These are phyloP conservation scores for Fusarium floridanum DNA, from an alignment of 2,329 filamentous ascomycete genomes.

Conservation along the genomic window DNA sequence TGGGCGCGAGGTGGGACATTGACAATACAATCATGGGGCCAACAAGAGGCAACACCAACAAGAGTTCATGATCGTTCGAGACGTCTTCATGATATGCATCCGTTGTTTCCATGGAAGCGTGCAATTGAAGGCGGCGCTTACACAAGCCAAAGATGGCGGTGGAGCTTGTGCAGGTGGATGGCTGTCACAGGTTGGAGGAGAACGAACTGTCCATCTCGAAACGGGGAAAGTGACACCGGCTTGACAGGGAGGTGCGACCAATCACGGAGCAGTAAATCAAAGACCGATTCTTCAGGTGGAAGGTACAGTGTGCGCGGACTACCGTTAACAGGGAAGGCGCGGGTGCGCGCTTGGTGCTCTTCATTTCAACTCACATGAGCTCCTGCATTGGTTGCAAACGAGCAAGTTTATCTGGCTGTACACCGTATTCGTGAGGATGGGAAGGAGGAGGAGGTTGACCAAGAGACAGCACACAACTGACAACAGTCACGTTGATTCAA, in stretches of 20 bases:
- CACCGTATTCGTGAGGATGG: not conserved
- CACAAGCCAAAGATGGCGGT: constrained; percentile 29
- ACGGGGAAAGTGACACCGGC: constrained; percentile 31
- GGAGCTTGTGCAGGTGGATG: constrained; percentile 29
- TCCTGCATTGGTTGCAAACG: not conserved
- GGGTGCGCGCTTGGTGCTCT: constrained; percentile 10
- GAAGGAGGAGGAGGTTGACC: not conserved
- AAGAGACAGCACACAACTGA: not conserved
- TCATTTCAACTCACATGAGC: constrained; percentile 9
- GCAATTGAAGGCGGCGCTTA: constrained; percentile 27
- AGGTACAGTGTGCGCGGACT: not conserved
- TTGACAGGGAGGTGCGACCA: constrained; percentile 16
- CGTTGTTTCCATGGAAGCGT: not conserved
- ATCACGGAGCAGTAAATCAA: constrained; percentile 18
- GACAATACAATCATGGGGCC: not conserved
- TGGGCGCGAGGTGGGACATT: not conserved
- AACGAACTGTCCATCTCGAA: constrained; percentile 30
- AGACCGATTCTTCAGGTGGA: constrained; percentile 21
- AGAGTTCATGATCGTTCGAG: constrained; percentile 31
- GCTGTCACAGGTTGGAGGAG: constrained; percentile 14
- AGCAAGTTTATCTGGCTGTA: not conserved
- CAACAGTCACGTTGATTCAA: not conserved
- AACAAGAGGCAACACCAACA: not conserved
- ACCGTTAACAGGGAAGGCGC: constrained; percentile 29
- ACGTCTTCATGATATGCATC: constrained; percentile 25